Percentiles rank a stretch among this genome's conserved stretches.
Evolutionary conservation across 805 yeast genomes (phyloP).

Genomic region (Cyberlindnera petersonii): DNA sequence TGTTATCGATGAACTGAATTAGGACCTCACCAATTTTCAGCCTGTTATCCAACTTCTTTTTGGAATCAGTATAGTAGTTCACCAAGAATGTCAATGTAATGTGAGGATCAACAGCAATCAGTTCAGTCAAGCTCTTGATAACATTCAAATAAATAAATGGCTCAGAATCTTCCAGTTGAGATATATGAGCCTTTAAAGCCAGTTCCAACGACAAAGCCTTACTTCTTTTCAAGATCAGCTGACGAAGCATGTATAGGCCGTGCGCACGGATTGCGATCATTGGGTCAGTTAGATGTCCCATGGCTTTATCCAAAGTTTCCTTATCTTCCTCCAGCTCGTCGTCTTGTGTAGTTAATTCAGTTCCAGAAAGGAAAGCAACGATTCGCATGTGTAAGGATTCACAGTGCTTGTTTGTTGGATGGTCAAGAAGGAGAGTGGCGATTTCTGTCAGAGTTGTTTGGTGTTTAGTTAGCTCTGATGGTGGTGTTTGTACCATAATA

Average conservation of each 20-base stretch:
- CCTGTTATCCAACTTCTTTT: slow-evolving; percentile 30
- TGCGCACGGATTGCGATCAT: slow-evolving; percentile 82
- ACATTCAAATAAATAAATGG: slow-evolving; percentile 85
- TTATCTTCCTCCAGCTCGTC: slow-evolving; percentile 29
- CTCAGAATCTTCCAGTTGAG: slow-evolving; percentile 69
- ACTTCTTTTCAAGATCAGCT: slow-evolving; percentile 48
- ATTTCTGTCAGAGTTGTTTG: slow-evolving; percentile 30
- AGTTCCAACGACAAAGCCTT: slow-evolving; percentile 46
- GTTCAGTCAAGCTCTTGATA: slow-evolving; percentile 67
- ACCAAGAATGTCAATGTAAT: slow-evolving; percentile 37
- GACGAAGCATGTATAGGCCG: slow-evolving; percentile 65
- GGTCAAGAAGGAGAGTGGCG: slow-evolving; percentile 17
- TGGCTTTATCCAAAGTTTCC: slow-evolving; percentile 51
- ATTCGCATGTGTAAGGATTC: slow-evolving; percentile 17
- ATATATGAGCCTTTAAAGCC: slow-evolving; percentile 57
- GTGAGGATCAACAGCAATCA: slow-evolving; percentile 44
- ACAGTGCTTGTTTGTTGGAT: slow-evolving; percentile 17
- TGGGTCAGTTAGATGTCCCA: slow-evolving; percentile 68
- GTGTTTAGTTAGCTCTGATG: slow-evolving; percentile 18
- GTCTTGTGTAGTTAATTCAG: slow-evolving; percentile 1
- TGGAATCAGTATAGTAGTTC: slow-evolving; percentile 31
- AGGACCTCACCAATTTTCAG: slow-evolving; percentile 82
- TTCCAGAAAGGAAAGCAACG: slow-evolving; percentile 17
- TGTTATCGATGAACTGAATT: slow-evolving; percentile 48
- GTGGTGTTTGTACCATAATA: slow-evolving; percentile 31